Base-by-base conservation (phyloP, 2,329 filamentous ascomycete genomes). In the Ramularia collo-cygni region DNA sequence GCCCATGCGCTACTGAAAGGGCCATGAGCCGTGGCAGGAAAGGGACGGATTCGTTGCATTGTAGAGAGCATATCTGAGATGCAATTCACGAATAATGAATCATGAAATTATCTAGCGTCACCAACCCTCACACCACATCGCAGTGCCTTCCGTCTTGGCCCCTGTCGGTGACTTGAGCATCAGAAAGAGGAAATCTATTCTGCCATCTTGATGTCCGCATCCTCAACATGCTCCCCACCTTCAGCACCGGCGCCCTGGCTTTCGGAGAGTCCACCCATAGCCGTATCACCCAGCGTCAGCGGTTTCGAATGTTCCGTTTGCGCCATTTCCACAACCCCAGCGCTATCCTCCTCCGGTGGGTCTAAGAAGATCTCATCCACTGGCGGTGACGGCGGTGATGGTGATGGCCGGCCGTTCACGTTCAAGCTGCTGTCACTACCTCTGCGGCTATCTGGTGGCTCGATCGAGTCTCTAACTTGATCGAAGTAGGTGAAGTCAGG, bases 291-390 rank as follows among this genome's bases (percentile, higher is more conserved):
- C 31, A 44, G 19, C 3, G 31, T 33, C 17, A 47, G 36, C 17
- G 45, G 38, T 24, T 24, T 6, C 38, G 29, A 8, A 17, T 47
- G 38, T 9, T 32, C 18, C 29, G 48, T 56, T 44, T 58, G 46
- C 19, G 51, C 44, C 56, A 57, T 58, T 41, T 57, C 53, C 13
- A 50, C 39, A 13, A 42, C 40, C 9, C 42, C 38, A 12, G 26
- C 24, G n/a, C 14, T 35, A 12, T 36, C 35, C 32, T 8, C 32
- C 28, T 42, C 30, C 4, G 31, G 35, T 7, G 28, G 18, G 14
- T 42, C 33, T 1, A 50, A 38, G 7, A 18, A 28, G 14, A 48
- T 50, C 26, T 44, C 38, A 16, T 51, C 40, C 3, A 48, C 48
- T 6, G 45, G 43, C 12, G 35, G 18, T 13, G 37, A 33, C 17